A percentile compares a stretch with the other conserved stretches of the same genome.
phyloP scores from a whole-genome alignment of 1,284 basidiomycete genomes.

The Malassezia globosa region DNA sequence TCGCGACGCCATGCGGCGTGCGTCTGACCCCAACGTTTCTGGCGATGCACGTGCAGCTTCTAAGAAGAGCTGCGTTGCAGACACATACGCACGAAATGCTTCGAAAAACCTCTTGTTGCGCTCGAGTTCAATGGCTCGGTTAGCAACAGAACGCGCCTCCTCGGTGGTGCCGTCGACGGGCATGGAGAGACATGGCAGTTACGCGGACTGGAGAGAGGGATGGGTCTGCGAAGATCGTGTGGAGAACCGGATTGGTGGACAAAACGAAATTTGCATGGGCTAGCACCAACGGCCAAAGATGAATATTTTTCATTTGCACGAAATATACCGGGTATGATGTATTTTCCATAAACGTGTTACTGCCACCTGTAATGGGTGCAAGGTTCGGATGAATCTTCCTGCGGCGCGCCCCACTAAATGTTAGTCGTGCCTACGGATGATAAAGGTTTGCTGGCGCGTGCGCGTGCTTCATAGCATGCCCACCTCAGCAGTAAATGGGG shows the following conservation, averaged over 20 bases:
- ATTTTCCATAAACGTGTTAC: background rate
- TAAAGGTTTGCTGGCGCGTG: conserved; percentile 10
- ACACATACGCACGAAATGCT: conserved; percentile 1
- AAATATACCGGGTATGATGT: background rate
- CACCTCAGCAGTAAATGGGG: conserved; percentile 13
- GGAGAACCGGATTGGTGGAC: background rate
- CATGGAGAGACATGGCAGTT: too few relatives aligned
- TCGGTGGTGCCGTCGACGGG: too few relatives aligned
- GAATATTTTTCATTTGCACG: background rate
- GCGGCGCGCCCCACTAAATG: conserved; percentile 18
- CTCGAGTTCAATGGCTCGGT: conserved; percentile 9
- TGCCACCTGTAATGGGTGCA: conserved; percentile 20
- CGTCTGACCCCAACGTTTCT: background rate
- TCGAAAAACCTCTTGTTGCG: background rate
- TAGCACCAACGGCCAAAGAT: conserved; percentile 15
- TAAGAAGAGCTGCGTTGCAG: background rate
- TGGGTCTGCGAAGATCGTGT: background rate
- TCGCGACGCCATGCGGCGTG: background rate
- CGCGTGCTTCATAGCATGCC: conserved; percentile 18
- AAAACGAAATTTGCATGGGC: background rate
- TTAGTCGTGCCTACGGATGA: conserved; percentile 17
- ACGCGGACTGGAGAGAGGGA: too few relatives aligned
- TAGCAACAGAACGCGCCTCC: conserved; percentile 4
- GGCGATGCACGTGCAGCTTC: background rate
- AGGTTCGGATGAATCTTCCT: conserved; percentile 14